Evolutionary conservation across 495 filamentous ascomycete species (phyloP), one percentile per base, ranked within the genome.

Genomic region (Annulohypoxylon maeteangense): DNA sequence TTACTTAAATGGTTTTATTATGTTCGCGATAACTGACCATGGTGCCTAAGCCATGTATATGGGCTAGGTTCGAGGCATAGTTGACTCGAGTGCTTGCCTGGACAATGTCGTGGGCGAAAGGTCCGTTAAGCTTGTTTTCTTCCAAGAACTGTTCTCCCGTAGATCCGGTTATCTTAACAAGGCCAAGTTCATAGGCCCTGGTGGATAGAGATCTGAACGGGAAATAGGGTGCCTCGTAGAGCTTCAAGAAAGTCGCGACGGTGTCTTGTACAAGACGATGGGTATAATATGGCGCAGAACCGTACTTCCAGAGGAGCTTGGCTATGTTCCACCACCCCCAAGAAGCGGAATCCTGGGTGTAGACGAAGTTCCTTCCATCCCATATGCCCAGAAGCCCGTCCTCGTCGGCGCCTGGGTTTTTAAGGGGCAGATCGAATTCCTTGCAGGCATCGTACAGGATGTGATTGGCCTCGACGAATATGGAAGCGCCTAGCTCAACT

Each of bases 1-100:
- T 16, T 11, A 8, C 7, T n/a, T n/a, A 0, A 1, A 1, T 1
- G 4, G 2, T 7, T 7, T n/a, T 11, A 7, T 11, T 14, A 6
- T 29, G 4, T 25, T 1, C 8, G 6, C 0, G 14, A 38, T 0
- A 23, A 75, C 93, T 91, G 14, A 97, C 95, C 91, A 98, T 95
- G 0, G 94, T 89, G 70, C 95, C 93, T 8, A 99, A 78, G 3
- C 93, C 96, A 74, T 99, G 95, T 31, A 98, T 95, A 47, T 89
- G 78, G 2, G 80, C 84, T 6, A 99, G 76, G 66, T 99, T 98
- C 68, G 95, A 92, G 0, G 91, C 95, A 81, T 98, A 98, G 76
- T 99, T 99, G 45, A 98, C 95, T 4, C 95, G 85, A 0, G 95
- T 98, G 69, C 89, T 92, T 1, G 95, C 93, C 81, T 98, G 96